A percentile compares a stretch with the other conserved stretches of the same genome.
Conservation (phyloP, 139 green algal species). For the Picochlorum costavermella region DNA sequence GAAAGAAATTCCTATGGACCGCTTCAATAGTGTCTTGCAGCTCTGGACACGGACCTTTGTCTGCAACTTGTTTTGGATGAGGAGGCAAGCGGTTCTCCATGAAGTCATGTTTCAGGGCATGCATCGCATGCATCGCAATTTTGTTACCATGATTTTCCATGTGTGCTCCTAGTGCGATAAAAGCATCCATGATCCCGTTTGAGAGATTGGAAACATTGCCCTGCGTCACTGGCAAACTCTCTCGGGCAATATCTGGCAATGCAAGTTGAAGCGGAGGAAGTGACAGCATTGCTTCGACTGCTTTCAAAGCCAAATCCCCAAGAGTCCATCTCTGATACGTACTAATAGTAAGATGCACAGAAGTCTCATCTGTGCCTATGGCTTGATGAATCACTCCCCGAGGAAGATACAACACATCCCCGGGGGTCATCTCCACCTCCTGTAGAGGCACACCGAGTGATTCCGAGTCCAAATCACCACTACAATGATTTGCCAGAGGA, state of each 20-base stretch:
- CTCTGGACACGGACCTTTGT: no score
- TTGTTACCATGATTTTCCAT: neutral
- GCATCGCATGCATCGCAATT: neutral
- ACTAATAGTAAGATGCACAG: slow-evolving; percentile 57
- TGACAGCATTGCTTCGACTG: neutral
- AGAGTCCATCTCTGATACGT: neutral
- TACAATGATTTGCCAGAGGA: neutral
- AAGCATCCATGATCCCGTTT: neutral
- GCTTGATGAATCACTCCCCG: slow-evolving; percentile 69
- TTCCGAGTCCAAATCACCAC: neutral
- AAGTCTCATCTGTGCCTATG: slow-evolving; percentile 17
- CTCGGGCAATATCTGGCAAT: neutral
- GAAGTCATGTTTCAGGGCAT: neutral
- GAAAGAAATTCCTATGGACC: no score
- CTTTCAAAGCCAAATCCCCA: neutral
- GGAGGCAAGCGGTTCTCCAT: neutral
- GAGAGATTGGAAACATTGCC: neutral
- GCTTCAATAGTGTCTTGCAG: no score
- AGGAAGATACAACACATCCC: slow-evolving; percentile 82
- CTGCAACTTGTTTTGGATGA: neutral
- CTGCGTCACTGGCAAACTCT: neutral
- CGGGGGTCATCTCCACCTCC: slow-evolving; percentile 18
- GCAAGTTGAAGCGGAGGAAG: neutral
- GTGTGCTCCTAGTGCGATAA: neutral
- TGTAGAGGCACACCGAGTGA: neutral